Evolutionary conservation across 306 rosid genomes (phyloP).

Genomic region (Rubus parviflorus): DNA sequence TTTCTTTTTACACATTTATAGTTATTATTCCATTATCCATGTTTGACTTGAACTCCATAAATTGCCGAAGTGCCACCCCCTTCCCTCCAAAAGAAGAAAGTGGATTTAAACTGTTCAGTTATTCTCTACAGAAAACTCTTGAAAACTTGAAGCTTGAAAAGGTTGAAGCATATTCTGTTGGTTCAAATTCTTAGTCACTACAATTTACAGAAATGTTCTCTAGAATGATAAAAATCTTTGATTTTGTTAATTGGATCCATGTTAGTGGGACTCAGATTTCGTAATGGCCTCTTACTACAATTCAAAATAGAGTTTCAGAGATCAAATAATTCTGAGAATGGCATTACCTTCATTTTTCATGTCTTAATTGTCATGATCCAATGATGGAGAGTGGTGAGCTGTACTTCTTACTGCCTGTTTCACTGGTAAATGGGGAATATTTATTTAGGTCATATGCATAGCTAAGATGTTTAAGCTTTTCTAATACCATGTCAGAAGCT

Average conservation of each 20-base stretch:
- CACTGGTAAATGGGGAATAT: not conserved
- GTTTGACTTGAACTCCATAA: not conserved
- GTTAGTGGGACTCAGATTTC: not conserved
- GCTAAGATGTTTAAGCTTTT: not conserved
- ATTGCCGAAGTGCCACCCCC: not conserved
- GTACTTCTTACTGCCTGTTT: not conserved
- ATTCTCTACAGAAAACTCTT: not conserved
- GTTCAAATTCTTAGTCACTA: not conserved
- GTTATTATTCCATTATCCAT: not conserved
- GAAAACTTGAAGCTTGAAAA: not conserved
- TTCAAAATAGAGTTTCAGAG: not conserved
- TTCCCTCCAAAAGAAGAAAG: not conserved
- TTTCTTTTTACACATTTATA: not conserved
- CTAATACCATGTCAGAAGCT: not conserved
- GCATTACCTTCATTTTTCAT: not conserved
- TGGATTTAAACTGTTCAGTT: not conserved
- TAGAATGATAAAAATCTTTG: not conserved
- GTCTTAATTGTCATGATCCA: not conserved
- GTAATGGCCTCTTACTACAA: not conserved
- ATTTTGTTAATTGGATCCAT: not conserved
- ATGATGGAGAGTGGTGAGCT: not conserved
- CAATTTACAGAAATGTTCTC: not conserved
- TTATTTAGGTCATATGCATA: not conserved
- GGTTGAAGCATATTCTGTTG: not conserved
- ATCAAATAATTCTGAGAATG: not conserved